These are phyloP conservation scores for Cyclostephanos invisitatus DNA, from an alignment of 108 stramenopile genomes.

Conservation along the genomic window DNA sequence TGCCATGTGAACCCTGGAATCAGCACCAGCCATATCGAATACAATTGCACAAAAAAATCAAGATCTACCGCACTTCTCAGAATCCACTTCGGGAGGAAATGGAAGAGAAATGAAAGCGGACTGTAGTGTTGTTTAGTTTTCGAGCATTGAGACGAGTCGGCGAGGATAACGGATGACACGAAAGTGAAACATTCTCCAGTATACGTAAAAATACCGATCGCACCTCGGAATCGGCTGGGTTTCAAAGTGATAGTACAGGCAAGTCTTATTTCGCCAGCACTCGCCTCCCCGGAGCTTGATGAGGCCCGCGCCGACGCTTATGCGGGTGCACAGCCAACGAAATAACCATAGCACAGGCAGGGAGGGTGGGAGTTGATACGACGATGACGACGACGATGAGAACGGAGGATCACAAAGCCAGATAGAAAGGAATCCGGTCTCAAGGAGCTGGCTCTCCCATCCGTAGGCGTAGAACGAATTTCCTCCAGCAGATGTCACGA, in stretches of 20 bases:
- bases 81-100: slow-evolving; percentile 57
- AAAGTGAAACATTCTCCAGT: background rate
- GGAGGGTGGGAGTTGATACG: slow-evolving; percentile 31
- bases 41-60: slow-evolving; percentile 80
- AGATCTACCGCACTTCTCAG: slow-evolving; percentile 57
- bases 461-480: slow-evolving; percentile 76
- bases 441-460: slow-evolving; percentile 84
- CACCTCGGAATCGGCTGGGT: slow-evolving; percentile 75
- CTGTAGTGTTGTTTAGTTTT: slow-evolving; percentile 9
- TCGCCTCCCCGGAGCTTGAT: slow-evolving; percentile 82
- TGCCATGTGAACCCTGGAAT: slow-evolving; percentile 33
- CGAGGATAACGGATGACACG: background rate
- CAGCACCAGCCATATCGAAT: slow-evolving; percentile 71
- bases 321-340: slow-evolving; percentile 82
- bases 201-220: background rate
- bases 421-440: slow-evolving; percentile 79
- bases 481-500: slow-evolving; percentile 69
- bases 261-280: slow-evolving; percentile 79
- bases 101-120: slow-evolving; percentile 68
- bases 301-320: slow-evolving; percentile 80
- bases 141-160: background rate
- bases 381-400: slow-evolving; percentile 3
- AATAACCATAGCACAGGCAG: slow-evolving; percentile 65
- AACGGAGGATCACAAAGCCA: slow-evolving; percentile 69
- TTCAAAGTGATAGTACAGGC: slow-evolving; percentile 80